These are phyloP conservation scores for Sarocladium oryzae DNA, from an alignment of 2,329 filamentous ascomycete genomes.

Conservation along the genomic window DNA sequence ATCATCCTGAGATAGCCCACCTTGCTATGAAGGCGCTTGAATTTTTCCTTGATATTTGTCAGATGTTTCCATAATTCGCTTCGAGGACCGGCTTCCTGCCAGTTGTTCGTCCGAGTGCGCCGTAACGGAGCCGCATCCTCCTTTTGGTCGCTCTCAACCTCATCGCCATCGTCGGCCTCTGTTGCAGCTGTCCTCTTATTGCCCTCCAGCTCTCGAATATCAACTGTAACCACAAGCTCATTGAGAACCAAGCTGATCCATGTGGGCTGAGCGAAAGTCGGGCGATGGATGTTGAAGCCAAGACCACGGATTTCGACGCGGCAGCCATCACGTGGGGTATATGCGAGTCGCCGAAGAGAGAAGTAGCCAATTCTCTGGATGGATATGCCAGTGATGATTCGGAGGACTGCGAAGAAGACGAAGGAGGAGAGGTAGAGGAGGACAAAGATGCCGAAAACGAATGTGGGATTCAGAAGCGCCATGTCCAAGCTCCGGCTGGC, in stretches of 20 bases:
- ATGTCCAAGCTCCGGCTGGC: conserved; percentile 31
- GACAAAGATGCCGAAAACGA: conserved; percentile 78
- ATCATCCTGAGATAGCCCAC: conserved; percentile 86
- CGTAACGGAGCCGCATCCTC: conserved; percentile 22
- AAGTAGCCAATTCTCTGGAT: conserved; percentile 94
- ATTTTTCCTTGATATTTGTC: conserved; percentile 71
- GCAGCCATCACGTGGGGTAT: conserved; percentile 81
- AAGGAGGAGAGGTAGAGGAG: conserved; percentile 88
- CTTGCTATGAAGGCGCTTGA: conserved; percentile 80
- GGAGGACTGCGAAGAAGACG: conserved; percentile 84
- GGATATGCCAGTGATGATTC: conserved; percentile 87
- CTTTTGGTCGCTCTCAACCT: conserved; percentile 19
- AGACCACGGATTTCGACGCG: conserved; percentile 85
- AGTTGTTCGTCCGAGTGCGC: conserved; percentile 2
- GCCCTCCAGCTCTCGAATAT: conserved; percentile 60
- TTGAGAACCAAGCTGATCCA: conserved; percentile 88
- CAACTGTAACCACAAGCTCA: conserved; percentile 78
- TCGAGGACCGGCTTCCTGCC: conserved; percentile 28
- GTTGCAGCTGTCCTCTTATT: conserved; percentile 29
- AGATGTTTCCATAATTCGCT: conserved; percentile 77
- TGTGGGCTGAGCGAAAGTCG: conserved; percentile 94
- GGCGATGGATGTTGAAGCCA: conserved; percentile 81
- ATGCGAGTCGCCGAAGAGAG: conserved; percentile 83
- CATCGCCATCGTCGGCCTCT: conserved; percentile 21
- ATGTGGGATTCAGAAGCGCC: conserved; percentile 68